Evolutionary conservation across 345 rosid species (phyloP).

Genomic region (Aquilaria yunnanensis): DNA sequence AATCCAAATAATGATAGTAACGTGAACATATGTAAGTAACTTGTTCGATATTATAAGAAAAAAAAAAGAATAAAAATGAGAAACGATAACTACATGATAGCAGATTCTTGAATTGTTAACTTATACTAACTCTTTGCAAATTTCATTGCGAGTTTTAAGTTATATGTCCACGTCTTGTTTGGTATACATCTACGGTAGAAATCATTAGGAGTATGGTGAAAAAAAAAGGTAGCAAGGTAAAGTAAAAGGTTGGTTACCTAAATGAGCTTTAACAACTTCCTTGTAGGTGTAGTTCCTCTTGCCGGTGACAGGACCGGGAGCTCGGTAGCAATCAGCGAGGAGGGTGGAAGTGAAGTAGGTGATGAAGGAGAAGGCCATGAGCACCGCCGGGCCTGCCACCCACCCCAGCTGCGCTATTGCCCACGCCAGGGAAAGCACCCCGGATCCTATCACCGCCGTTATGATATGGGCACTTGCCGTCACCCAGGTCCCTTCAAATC

Average conservation of each 20-base stretch:
- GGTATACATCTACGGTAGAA: too few species aligned
- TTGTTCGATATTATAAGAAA: too few species aligned
- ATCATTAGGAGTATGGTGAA: too few species aligned
- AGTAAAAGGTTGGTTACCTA: conserved; percentile 18
- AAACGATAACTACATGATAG: not conserved
- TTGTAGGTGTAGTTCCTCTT: conserved; percentile 20
- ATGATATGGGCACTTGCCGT: conserved; percentile 38
- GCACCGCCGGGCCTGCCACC: conserved; percentile 30
- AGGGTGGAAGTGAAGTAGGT: conserved; percentile 25
- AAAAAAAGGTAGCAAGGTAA: not conserved
- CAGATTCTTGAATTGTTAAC: too few species aligned
- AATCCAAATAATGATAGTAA: not conserved
- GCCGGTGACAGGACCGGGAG: conserved; percentile 30
- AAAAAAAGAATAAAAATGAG: not conserved
- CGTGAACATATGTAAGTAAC: not conserved
- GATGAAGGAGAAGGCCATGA: conserved; percentile 19
- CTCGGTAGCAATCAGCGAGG: conserved; percentile 27
- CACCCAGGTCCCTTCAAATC: conserved; percentile 22
- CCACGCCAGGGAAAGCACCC: conserved; percentile 37
- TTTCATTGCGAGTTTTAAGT: too few species aligned
- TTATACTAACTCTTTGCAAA: too few species aligned
- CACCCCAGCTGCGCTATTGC: conserved; percentile 39
- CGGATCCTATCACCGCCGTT: conserved; percentile 43
- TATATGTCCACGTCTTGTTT: too few species aligned
- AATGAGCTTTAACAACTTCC: conserved; percentile 23